Conservation (phyloP, 2,329 filamentous ascomycete species). For the Tolypocladium capitatum region DNA sequence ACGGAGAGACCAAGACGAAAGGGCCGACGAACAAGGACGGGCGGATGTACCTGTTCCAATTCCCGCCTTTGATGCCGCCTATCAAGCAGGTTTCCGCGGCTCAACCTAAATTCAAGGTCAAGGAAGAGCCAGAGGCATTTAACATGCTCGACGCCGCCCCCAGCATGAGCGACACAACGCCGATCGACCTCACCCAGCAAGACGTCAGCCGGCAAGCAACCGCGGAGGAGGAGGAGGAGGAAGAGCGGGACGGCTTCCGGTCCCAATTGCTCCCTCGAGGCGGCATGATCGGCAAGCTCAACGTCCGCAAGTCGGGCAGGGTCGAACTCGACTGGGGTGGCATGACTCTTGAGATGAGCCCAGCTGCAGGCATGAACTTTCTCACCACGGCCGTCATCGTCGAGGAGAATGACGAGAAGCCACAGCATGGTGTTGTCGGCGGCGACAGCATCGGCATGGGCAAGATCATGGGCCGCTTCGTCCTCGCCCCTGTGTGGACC, state of each 20-base stretch:
- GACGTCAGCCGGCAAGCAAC: constrained; percentile 5
- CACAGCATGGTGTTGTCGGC: constrained; percentile 24
- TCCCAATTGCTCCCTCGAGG: constrained; percentile 31
- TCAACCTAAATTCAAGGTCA: constrained; percentile 18
- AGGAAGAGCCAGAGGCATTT: constrained; percentile 27
- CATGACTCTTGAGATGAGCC: constrained; percentile 35
- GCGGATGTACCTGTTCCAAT: constrained; percentile 50
- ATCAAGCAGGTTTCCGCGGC: constrained; percentile 23
- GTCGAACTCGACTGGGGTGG: constrained; percentile 52
- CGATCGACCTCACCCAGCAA: constrained; percentile 30
- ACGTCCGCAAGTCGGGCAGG: constrained; percentile 47
- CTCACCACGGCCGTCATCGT: constrained; percentile 46
- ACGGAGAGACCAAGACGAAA: constrained; percentile 13
- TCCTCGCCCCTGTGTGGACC: constrained; percentile 43
- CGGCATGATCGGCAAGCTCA: constrained; percentile 46
- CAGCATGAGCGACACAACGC: constrained; percentile 4
- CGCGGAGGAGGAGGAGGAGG: constrained; percentile 17
- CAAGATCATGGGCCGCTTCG: constrained; percentile 48
- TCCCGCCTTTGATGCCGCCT: constrained; percentile 47
- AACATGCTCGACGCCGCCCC: constrained; percentile 19
- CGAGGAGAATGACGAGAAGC: constrained; percentile 42
- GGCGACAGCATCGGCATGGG: constrained; percentile 49
- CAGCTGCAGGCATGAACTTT: constrained; percentile 41
- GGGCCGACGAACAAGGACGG: constrained; percentile 33
- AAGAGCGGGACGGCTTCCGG: constrained; percentile 19